Evolutionary conservation across 2,329 filamentous ascomycete genomes (phyloP), one percentile per base, ranked within the genome.

Genomic region (Pochonia chlamydosporia): DNA sequence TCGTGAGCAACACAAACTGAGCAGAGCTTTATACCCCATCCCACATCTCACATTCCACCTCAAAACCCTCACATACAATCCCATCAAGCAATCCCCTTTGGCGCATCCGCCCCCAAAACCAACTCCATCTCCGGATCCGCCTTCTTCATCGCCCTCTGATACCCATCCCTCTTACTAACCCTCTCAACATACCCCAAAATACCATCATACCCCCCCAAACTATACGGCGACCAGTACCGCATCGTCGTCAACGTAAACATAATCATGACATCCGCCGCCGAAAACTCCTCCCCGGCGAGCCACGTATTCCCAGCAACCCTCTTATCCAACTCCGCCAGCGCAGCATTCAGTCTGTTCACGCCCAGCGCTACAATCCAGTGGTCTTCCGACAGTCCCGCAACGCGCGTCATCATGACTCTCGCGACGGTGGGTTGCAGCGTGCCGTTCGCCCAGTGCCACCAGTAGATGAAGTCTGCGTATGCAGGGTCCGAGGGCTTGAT

Each of bases 181-280:
- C 75, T 62, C 54, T 66, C 47, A 25, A 81, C 55, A 50, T 74
- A 82, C 1, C 50, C 54, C 26, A 79, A 42, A 5, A 81, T 65
- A 40, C 67, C 66, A 1, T 59, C 52, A 52, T 75, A 75, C 1
- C 55, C 59, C 2, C 49, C 53, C 42, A 81, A 52, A 43, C 69
- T 65, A 39, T 65, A 67, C 1, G 70, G 68, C 21, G 63, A 62
- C 52, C 79, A 84, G 42, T 69, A 66, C 14, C 83, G 68, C 71
- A 80, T 73, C 2, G 81, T 86, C 1, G 81, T 84, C 28, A 87
- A 63, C 13, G 71, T 68, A 56, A 76, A 84, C 1, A 82, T 70
- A 4, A 65, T 67, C 80, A 87, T 85, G 33, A 85, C 68, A 61
- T 88, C 84, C 1, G 84, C 84, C 1, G 71, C 79, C 0, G 79